Percentiles rank a stretch among this genome's conserved stretches.
These are phyloP conservation scores for Colletotrichum truncatum DNA, from an alignment of 2,329 filamentous ascomycete genomes.

Conservation along the genomic window DNA sequence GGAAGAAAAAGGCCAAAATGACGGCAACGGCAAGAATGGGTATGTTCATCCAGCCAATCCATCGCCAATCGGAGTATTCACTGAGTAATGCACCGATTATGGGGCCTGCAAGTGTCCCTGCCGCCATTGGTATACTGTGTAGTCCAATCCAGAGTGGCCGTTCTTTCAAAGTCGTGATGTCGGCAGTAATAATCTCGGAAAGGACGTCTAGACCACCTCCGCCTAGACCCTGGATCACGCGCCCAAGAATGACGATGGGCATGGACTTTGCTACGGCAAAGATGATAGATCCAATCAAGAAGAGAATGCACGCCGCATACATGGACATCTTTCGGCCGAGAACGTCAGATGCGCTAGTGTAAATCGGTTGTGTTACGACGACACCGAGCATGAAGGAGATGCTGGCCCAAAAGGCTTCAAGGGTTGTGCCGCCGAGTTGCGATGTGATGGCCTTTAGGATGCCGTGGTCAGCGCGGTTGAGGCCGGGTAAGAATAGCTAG, in stretches of 20 bases:
- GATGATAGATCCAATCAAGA: slow-evolving; percentile 49
- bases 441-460: slow-evolving; percentile 32
- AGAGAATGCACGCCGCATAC: slow-evolving; percentile 29
- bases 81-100: slow-evolving; percentile 37
- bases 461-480: no score
- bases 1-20: slow-evolving; percentile 36
- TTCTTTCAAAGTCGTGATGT: slow-evolving; percentile 45
- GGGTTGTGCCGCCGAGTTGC: slow-evolving; percentile 29
- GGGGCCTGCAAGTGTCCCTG: slow-evolving; percentile 36
- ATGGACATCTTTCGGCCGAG: slow-evolving; percentile 40
- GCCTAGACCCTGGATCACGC: slow-evolving; percentile 46
- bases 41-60: slow-evolving; percentile 48
- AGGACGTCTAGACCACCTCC: slow-evolving; percentile 45
- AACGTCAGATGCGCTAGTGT: slow-evolving; percentile 35
- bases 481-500: neutral
- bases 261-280: slow-evolving; percentile 68
- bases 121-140: slow-evolving; percentile 34
- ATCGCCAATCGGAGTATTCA: slow-evolving; percentile 38
- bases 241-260: slow-evolving; percentile 47
- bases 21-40: slow-evolving; percentile 39
- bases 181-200: slow-evolving; percentile 43
- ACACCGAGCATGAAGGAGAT: slow-evolving; percentile 37
- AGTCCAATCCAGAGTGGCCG: slow-evolving; percentile 39
- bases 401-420: slow-evolving; percentile 42
- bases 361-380: slow-evolving; percentile 34